phyloP scores from a whole-genome alignment of 352 stramenopile species.

The Globisporangium parvum region DNA sequence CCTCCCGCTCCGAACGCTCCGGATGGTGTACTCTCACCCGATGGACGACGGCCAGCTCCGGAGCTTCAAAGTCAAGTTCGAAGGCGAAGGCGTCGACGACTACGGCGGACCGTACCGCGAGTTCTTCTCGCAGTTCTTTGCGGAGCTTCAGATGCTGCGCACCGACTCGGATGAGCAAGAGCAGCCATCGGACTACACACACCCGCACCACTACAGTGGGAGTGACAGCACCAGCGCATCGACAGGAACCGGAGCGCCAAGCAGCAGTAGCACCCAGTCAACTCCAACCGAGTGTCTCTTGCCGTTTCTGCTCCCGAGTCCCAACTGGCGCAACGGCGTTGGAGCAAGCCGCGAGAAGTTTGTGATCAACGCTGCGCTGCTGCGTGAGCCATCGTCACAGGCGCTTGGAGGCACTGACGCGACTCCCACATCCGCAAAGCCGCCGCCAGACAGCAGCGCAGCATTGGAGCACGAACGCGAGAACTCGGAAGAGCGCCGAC shows the following conservation, averaged over 20 bases:
- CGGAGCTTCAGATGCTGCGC: conserved; percentile 47
- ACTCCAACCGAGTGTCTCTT: conserved; percentile 47
- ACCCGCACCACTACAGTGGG: background rate
- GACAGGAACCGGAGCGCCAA: background rate
- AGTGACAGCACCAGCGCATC: background rate
- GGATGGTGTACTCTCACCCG: conserved; percentile 89
- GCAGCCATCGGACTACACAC: background rate
- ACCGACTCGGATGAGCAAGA: conserved; percentile 5
- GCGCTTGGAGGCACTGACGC: background rate
- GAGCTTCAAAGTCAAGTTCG: conserved; percentile 93
- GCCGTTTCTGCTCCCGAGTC: conserved; percentile 81
- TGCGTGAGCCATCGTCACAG: conserved; percentile 3
- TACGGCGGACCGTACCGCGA: conserved; percentile 93
- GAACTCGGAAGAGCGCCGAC: conserved; percentile 37
- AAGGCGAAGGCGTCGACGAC: conserved; percentile 92
- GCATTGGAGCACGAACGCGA: conserved; percentile 14
- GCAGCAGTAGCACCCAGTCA: background rate
- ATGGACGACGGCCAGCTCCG: conserved; percentile 91
- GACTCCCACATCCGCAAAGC: background rate
- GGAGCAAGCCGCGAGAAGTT: conserved; percentile 81
- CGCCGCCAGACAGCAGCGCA: background rate
- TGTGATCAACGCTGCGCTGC: conserved; percentile 57
- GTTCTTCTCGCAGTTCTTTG: conserved; percentile 88
- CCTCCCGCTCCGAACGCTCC: conserved; percentile 53
- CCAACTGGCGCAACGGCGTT: conserved; percentile 82